Base-by-base conservation (phyloP, 2,329 filamentous ascomycete species). In the Fusarium anthophilum region DNA sequence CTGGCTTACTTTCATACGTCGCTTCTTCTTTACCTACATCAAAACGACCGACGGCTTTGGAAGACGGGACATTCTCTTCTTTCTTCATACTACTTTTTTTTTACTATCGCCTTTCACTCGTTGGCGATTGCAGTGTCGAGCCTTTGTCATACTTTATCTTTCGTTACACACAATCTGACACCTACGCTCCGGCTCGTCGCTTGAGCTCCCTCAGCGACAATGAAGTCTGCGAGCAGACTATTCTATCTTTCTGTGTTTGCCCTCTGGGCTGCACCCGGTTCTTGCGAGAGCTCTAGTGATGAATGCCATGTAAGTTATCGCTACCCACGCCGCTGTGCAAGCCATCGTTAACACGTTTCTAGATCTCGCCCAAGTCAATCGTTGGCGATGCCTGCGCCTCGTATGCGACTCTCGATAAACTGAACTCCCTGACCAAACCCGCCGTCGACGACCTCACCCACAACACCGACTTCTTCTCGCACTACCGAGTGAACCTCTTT, bases 401-500 rank as follows among this genome's bases (percentile, higher is more conserved):
- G 63, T 99, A 97, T 84, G 91, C 92, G 63, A 95, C 94, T 43
- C 92, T 99, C 82, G 95, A 99, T 80, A 86, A 87, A 45, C 87
- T 99, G 61, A 99, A 98, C 84, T 83, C 87, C 75, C 89, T 90
- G 69, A 87, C 98, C 72, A 91, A 92, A 77, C 93, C 95, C 24
- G 89, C 91, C 59, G 85, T 99, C 76, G 89, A 94, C 78, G 92
- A 94, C 63, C 90, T 99, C 51, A 97, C 94, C 1, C 90, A 90
- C 77, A 91, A 93, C 60, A 97, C 96, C 82, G 96, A 99, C 83
- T 99, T 98, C 88, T 99, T 99, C 84, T 96, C 96, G 60, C 95
- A 98, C 84, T 99, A 98, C 85, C 92, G 96, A 66, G 86, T 99
- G 51, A 98, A 98, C 82, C 89, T 99, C 26, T 99, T 94, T 84